Evolutionary conservation across 371 early-diverging fungal species (phyloP).

Genomic region (Mortierella sp.): DNA sequence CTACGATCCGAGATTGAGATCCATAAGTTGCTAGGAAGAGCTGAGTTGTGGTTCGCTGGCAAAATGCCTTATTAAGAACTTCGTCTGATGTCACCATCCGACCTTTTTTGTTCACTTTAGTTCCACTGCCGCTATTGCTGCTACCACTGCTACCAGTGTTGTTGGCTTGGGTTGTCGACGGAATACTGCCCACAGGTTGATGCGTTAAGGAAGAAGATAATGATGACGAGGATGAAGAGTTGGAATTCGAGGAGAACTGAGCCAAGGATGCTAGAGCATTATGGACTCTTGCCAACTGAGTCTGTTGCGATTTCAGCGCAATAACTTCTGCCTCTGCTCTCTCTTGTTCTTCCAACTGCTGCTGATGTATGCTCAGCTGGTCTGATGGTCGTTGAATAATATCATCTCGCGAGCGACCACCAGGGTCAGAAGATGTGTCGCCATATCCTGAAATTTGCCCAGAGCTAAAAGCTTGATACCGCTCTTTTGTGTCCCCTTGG

Average conservation of each 20-base stretch:
- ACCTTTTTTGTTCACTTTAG: conserved; percentile 11
- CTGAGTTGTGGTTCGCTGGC: conserved; percentile 30
- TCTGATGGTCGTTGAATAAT: conserved; percentile 39
- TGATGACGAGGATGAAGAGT: conserved; percentile 19
- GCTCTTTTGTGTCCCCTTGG: conserved; percentile 13
- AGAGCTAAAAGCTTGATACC: no score
- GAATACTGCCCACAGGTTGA: not conserved
- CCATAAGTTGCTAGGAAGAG: conserved; percentile 49
- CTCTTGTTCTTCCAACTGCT: conserved; percentile 39
- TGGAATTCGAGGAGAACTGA: not conserved
- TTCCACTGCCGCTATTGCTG: not conserved
- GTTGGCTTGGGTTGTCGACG: not conserved
- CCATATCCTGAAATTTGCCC: no score
- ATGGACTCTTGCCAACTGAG: conserved; percentile 1
- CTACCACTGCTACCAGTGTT: not conserved
- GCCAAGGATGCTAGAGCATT: not conserved
- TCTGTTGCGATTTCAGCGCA: conserved; percentile 13
- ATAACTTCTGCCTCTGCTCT: conserved; percentile 20
- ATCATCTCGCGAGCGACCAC: conserved; percentile 28
- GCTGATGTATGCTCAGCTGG: conserved; percentile 34
- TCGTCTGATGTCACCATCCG: conserved; percentile 57
- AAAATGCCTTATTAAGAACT: conserved; percentile 40
- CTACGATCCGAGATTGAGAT: conserved; percentile 47
- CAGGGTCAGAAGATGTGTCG: not conserved
- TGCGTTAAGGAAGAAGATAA: conserved; percentile 1